Conservation (phyloP, 257 asterid species). For the Phtheirospermum japonicum region DNA sequence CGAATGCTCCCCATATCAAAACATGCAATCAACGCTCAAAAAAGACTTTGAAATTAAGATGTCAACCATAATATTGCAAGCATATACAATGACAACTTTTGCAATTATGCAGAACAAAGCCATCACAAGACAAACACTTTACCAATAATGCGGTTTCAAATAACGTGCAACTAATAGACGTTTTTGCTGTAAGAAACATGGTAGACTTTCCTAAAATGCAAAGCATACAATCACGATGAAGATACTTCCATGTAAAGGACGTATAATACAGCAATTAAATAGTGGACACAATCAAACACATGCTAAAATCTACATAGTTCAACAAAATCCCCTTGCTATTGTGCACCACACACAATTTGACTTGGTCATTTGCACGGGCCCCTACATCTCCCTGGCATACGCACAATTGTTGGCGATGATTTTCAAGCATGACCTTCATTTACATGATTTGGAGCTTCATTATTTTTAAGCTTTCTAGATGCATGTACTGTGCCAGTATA, state of each 20-base stretch:
- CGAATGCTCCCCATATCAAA: too few relatives aligned
- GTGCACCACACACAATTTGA: slow-evolving; percentile 14
- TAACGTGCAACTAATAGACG: slow-evolving; percentile 2
- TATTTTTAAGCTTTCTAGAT: slow-evolving; percentile 77
- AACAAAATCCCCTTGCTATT: slow-evolving; percentile 21
- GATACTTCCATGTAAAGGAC: slow-evolving; percentile 10
- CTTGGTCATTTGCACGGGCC: slow-evolving; percentile 6
- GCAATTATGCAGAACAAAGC: too few relatives aligned
- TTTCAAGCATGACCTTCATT: slow-evolving; percentile 54
- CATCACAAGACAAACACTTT: too few relatives aligned
- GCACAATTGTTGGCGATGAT: slow-evolving; percentile 1
- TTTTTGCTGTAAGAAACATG: not conserved
- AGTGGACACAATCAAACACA: slow-evolving; percentile 6
- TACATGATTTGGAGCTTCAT: slow-evolving; percentile 54
- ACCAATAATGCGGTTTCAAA: not conserved
- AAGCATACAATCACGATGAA: slow-evolving; percentile 16
- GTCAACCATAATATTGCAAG: too few relatives aligned
- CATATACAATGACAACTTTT: too few relatives aligned
- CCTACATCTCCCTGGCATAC: slow-evolving; percentile 10
- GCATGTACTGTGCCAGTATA: slow-evolving; percentile 93
- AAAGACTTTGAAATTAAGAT: too few relatives aligned
- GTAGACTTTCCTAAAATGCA: slow-evolving; percentile 8
- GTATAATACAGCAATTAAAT: not conserved
- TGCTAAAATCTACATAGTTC: slow-evolving; percentile 31
- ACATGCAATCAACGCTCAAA: too few relatives aligned